phyloP scores from a whole-genome alignment of 257 asterid species.

The Parsonsia alboflavescens region DNA sequence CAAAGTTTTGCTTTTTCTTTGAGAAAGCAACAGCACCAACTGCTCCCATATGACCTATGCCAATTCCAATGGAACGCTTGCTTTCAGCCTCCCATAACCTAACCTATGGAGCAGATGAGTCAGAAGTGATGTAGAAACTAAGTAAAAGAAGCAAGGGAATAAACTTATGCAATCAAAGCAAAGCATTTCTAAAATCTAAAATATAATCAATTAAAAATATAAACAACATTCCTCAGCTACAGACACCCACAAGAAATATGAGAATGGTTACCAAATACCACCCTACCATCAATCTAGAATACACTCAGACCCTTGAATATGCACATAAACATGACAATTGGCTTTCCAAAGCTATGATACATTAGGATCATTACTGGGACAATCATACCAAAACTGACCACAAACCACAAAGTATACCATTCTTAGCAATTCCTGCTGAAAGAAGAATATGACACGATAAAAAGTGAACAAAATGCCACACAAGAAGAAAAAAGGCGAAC shows the following conservation, averaged over 20 bases:
- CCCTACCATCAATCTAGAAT: background rate
- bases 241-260: background rate
- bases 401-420: background rate
- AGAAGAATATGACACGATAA: background rate
- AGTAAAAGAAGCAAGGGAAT: constrained; percentile 6
- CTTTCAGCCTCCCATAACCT: constrained; percentile 85
- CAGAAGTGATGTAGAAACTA: constrained; percentile 5
- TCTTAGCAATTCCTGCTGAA: background rate
- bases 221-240: background rate
- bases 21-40: constrained; percentile 91
- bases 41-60: constrained; percentile 81
- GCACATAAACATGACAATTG: background rate
- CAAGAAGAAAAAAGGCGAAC: constrained; percentile 18
- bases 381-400: background rate
- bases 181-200: background rate
- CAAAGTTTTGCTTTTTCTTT: constrained; percentile 60
- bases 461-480: background rate
- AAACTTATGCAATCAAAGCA: background rate
- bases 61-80: constrained; percentile 70
- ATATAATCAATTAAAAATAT: background rate
- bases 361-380: background rate
- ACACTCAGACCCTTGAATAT: constrained; percentile 1
- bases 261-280: background rate
- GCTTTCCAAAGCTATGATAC: background rate
- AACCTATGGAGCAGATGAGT: constrained; percentile 48